These are phyloP conservation scores for Fusarium beomiforme DNA, from an alignment of 2,329 filamentous ascomycete species.

Conservation along the genomic window DNA sequence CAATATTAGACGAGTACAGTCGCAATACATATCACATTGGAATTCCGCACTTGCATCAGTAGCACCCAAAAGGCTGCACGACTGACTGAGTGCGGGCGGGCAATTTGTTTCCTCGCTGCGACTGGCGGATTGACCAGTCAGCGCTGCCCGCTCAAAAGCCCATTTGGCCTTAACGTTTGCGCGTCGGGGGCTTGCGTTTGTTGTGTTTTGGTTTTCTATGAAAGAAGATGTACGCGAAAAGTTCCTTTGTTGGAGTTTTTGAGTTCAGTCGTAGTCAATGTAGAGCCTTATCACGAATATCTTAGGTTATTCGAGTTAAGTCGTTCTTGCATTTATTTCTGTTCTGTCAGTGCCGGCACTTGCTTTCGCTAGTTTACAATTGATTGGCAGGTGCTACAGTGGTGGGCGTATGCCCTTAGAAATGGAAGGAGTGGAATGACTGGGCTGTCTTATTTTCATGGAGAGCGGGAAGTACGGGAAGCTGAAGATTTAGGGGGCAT, in stretches of 20 bases:
- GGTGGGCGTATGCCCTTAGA: constrained; percentile 1
- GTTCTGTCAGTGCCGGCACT: not conserved
- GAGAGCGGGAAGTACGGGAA: not conserved
- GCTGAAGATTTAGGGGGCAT: not conserved
- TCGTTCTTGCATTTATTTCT: constrained; percentile 3
- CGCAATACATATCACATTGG: constrained; percentile 26
- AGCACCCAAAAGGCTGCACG: constrained; percentile 34
- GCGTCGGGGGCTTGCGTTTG: not conserved
- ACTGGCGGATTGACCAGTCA: constrained; percentile 34
- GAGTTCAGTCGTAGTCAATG: not conserved
- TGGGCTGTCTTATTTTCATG: not conserved
- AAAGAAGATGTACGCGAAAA: constrained; percentile 13
- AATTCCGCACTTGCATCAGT: constrained; percentile 38
- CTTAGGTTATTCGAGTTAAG: not conserved
- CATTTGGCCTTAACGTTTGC: constrained; percentile 13
- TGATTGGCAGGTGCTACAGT: not conserved
- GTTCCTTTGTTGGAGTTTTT: not conserved
- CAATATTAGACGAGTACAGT: constrained; percentile 39
- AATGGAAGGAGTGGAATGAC: not conserved
- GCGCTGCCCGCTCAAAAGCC: constrained; percentile 11
- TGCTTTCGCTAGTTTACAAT: not conserved
- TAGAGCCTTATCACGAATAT: not conserved
- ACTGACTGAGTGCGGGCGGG: constrained; percentile 26
- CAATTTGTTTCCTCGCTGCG: constrained; percentile 21
- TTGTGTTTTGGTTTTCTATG: constrained; percentile 17